Base-by-base conservation (phyloP, 2,329 filamentous ascomycete genomes). In the Atkinsonella texensis region DNA sequence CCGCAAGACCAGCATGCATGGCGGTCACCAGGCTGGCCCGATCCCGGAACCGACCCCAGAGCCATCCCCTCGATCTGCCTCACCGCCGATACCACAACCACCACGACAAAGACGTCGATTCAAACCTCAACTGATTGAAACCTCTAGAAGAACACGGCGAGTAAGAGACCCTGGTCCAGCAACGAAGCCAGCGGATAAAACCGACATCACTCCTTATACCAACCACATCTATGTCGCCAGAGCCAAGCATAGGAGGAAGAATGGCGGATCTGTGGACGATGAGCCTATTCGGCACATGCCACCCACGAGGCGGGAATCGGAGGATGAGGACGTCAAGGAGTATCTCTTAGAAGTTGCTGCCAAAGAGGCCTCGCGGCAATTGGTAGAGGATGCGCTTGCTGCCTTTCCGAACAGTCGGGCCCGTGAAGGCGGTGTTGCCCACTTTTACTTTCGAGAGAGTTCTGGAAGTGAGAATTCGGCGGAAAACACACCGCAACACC, bases 311-410 rank as follows among this genome's bases (percentile, higher is more conserved):
- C 66, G 85, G 72, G 74, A 89, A 76, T 79, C 77, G 52, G 84
- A 86, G 56, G 87, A 93, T 62, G 86, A 87, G 55, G 78, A 80
- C 56, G 85, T 87, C 58, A 81, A 85, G 49, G 81, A 83, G 39
- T 90, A 90, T 65, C 70, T 95, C 51, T 77, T 95, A 53, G 82
- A 86, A 52, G 73, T 95, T 52, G 87, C 89, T 43, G 87, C 87
- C 48, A 84, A 83, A 61, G 84, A 89, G 61, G 87, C 86, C 9
- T 84, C 93, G 64, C 81, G 83, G 61, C 85, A 91, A 64, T 73
- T 96, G 56, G 81, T 85, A 55, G 87, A 95, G 59, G 75, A 81
- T 61, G 86, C 84, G 46, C 75, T 89, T 63, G 83, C 83, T 40
- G 87, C 85, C 1, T 90, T 89, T 62, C 85, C 85, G 60, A 84